Conservation (phyloP, 202 grass and related monocot genomes). For the Hordeum pubiflorum region DNA sequence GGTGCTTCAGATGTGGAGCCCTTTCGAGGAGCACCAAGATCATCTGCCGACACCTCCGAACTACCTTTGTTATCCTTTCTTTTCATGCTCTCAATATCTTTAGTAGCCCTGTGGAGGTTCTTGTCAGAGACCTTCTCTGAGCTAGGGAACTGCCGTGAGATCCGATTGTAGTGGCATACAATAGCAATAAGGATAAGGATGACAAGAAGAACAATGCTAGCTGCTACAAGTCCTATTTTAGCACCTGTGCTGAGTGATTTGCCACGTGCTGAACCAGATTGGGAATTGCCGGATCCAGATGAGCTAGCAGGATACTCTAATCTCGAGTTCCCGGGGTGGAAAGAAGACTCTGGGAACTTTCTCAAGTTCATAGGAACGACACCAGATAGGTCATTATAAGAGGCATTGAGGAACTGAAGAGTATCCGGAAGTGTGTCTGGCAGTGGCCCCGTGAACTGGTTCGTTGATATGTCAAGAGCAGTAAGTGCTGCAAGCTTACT, state of each 20-base stretch:
- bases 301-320: constrained; percentile 61
- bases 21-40: constrained; percentile 61
- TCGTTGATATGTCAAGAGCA: constrained; percentile 67
- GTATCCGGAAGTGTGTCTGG: constrained; percentile 58
- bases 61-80: constrained; percentile 51
- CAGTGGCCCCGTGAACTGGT: constrained; percentile 68
- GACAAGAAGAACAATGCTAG: constrained; percentile 56
- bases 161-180: constrained; percentile 43
- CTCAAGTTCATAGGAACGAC: constrained; percentile 79
- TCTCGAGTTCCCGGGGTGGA: constrained; percentile 95
- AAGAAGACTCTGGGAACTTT: constrained; percentile 92
- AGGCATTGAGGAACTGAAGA: constrained; percentile 69
- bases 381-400: constrained; percentile 92
- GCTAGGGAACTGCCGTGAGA: constrained; percentile 47
- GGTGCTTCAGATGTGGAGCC: constrained; percentile 65
- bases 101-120: constrained; percentile 38
- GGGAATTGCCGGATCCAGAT: constrained; percentile 39
- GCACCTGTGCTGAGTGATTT: constrained; percentile 44
- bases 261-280: constrained; percentile 37
- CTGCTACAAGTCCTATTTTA: constrained; percentile 54
- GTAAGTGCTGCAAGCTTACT: constrained; percentile 63
- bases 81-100: constrained; percentile 36
- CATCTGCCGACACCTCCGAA: constrained; percentile 67
- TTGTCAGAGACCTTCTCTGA: constrained; percentile 84
- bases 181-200: constrained; percentile 65